Evolutionary conservation across 140 eudicot genomes (phyloP), one percentile per base, ranked within the genome.

Genomic region (Cichorium intybus): DNA sequence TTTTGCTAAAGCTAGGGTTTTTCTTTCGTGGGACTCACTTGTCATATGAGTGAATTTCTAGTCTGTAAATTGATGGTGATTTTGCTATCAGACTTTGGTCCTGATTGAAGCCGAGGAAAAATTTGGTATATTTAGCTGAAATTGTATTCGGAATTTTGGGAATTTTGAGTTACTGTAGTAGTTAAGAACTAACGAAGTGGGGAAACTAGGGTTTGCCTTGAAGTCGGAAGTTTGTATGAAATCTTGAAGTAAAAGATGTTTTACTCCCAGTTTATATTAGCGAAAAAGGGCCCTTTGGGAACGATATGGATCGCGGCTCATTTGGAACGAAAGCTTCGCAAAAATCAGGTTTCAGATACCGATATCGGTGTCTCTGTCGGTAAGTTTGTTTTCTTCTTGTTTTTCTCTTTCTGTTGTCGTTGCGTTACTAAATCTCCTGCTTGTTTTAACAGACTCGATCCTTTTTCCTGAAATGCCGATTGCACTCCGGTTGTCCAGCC

Each of bases 281-380:
- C 99, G 17, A 93, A 93, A 66, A 93, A 93, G 75, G 99, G 99
- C 74, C 97, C 99, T 5, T 52, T 93, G 31, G 99, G 99, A 45
- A 93, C 99, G 1, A 93, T 93, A 76, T 93, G 99, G 99, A 93
- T 93, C 50, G 99, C 99, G 1, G 99, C 99, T 0, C 99, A 93
- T 74, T 80, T 93, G 87, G 99, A 93, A 79, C 83, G 99, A 18
- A 93, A 93, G 79, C 95, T 93, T 62, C 84, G 99, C 23, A 93
- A 93, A 76, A 93, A 93, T 76, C 99, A 93, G 72, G 99, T 93
- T 69, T 97, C 99, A 64, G 99, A 93, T 78, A 93, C 99, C 26
- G 99, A 93, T 86, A 93, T 93, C 61, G 99, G 99, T 39, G 88
- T 81, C 60, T 93, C 99, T 50, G 99, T 93, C 20, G 99, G 99